Conservation (phyloP, 768 basidiomycete species). For the Leccinum boreale region DNA sequence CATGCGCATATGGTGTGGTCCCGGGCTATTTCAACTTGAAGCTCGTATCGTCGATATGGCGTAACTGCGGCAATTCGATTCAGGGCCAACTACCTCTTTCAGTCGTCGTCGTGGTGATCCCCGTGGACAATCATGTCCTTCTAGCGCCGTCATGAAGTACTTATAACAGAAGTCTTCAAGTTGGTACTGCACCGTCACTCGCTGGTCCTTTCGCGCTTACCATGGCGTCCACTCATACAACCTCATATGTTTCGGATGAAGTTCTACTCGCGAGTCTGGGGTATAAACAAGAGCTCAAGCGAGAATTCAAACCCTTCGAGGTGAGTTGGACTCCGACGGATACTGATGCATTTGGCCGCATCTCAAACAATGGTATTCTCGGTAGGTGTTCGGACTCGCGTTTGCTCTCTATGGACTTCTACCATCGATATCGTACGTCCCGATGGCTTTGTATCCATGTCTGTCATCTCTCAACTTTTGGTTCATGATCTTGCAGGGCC, state of each 20-base stretch:
- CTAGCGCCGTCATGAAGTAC: no score
- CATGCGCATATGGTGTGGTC: no score
- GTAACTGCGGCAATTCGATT: neutral
- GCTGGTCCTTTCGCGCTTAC: neutral
- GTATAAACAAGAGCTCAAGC: slow-evolving; percentile 34
- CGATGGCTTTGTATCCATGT: slow-evolving; percentile 8
- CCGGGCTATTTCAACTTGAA: neutral
- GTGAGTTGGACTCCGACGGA: slow-evolving; percentile 9
- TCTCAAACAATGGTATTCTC: neutral
- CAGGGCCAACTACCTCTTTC: neutral
- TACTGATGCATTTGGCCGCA: neutral
- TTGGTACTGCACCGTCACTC: neutral
- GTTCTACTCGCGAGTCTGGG: slow-evolving; percentile 26
- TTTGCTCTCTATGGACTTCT: slow-evolving; percentile 68
- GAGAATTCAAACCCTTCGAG: slow-evolving; percentile 31
- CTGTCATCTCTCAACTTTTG: neutral
- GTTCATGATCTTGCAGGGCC: slow-evolving; percentile 28
- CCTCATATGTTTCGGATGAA: slow-evolving; percentile 22
- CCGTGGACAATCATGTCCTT: neutral
- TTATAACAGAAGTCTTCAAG: neutral
- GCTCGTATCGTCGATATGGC: neutral
- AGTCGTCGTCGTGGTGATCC: neutral
- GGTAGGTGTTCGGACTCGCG: slow-evolving; percentile 63
- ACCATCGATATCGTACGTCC: slow-evolving; percentile 53
- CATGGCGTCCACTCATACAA: neutral